Base-by-base conservation (phyloP, 2,329 filamentous ascomycete species). In the Remersonia thermophila region DNA sequence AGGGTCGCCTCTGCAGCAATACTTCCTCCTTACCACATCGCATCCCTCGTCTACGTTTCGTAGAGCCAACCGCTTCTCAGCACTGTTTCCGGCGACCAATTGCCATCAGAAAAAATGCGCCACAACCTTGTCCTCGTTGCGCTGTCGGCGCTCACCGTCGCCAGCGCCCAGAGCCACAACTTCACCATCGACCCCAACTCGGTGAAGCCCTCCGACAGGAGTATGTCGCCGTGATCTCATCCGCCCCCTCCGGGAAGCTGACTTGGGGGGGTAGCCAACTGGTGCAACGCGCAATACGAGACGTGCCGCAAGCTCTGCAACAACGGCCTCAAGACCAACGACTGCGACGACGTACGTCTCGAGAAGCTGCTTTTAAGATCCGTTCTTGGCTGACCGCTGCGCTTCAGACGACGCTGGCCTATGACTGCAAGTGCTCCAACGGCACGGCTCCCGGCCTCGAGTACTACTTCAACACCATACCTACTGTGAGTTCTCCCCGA, bases 401-500 rank as follows among this genome's bases (percentile, higher is more conserved):
- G 12, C 18, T 41, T 30, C 43, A 71, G 63, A 36, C 37, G 28
- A 59, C 58, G 30, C 60, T 74, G 30, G 45, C 55, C 36, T 74
- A 62, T 55, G 45, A 51, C 12, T 75, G 71, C 55, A 59, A 54
- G 12, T 74, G 71, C 59, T 36, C 50, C 25, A 70, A 73, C 54
- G 56, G 52, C 48, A 62, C 60, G 32, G 57, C 59, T 6, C 69
- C 70, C 11, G 66, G 65, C 39, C 62, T 75, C 31, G 57, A 71
- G 53, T 62, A 66, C 53, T 75, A 71, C 57, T 47, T 43, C 33
- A 62, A 72, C 58, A 71, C 69, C 3, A 56, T 75, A 45, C 62
- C 64, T 32, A 62, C 57, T 38, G 57, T 60, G 48, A 45, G 56
- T 47, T 10, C 4, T 27, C 7, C 13, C n/a, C 6, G 14, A 12